Percentiles rank a stretch among this genome's conserved stretches.
These are phyloP conservation scores for Globisporangium camurandrum DNA, from an alignment of 352 stramenopile genomes.

Conservation along the genomic window DNA sequence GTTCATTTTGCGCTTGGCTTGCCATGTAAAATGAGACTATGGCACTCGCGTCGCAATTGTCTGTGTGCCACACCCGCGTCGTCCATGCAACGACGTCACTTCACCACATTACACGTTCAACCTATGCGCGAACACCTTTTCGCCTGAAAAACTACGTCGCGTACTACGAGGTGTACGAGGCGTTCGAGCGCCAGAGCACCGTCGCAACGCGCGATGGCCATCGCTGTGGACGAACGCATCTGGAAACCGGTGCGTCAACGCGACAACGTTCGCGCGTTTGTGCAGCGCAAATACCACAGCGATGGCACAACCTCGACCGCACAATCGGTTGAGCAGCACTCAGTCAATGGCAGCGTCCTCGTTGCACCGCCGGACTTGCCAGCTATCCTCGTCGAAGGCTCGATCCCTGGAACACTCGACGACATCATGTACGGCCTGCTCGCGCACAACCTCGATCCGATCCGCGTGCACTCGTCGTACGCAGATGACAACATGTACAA, in stretches of 20 bases:
- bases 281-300: conserved; percentile 42
- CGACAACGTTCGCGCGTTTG: conserved; percentile 4
- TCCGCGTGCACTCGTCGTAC: conserved; percentile 9
- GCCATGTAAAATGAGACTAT: too few species aligned
- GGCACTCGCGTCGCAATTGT: too few species aligned
- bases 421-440: conserved; percentile 14
- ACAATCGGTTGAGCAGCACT: not conserved
- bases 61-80: too few species aligned
- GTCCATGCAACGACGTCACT: too few species aligned
- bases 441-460: not conserved
- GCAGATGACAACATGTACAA: not conserved
- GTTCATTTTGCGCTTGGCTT: too few species aligned
- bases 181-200: conserved; percentile 28
- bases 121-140: too few species aligned
- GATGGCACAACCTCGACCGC: conserved; percentile 31
- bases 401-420: conserved; percentile 6
- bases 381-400: conserved; percentile 4
- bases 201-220: too few species aligned
- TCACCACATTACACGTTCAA: too few species aligned
- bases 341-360: not conserved
- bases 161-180: conserved; percentile 8
- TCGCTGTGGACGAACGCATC: conserved; percentile 8
- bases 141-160: conserved; percentile 27
- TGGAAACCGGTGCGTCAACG: conserved; percentile 7
- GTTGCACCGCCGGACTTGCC: conserved; percentile 4